Conservation (phyloP, 2,329 filamentous ascomycete genomes). For the Colletotrichum limetticola region DNA sequence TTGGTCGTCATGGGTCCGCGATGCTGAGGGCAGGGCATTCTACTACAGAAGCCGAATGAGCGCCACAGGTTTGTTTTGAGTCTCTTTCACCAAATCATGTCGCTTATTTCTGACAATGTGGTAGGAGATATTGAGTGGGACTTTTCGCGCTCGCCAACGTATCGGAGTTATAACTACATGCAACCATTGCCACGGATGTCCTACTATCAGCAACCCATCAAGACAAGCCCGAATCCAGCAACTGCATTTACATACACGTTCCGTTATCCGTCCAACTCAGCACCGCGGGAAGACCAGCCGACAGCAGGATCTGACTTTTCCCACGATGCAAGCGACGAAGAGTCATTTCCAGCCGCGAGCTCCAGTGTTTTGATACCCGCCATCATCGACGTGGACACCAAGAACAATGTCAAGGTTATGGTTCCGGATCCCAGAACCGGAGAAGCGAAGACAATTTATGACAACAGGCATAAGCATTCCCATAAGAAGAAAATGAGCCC, state of each 20-base stretch:
- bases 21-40: background rate
- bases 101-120: background rate
- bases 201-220: background rate
- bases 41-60: slow-evolving; percentile 18
- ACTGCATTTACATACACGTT: background rate
- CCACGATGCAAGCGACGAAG: background rate
- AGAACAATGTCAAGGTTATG: slow-evolving; percentile 18
- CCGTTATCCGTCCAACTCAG: background rate
- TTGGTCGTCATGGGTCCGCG: slow-evolving; percentile 16
- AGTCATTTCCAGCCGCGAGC: background rate
- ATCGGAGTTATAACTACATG: background rate
- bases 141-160: background rate
- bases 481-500: background rate
- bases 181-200: background rate
- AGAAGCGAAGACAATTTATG: background rate
- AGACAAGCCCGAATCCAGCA: background rate
- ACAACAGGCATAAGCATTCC: background rate
- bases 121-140: slow-evolving; percentile 5
- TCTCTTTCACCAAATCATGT: fast-evolving
- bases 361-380: slow-evolving; percentile 6
- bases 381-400: slow-evolving; percentile 23
- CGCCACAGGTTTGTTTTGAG: background rate
- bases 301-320: background rate
- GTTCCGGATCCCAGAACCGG: slow-evolving; percentile 5
- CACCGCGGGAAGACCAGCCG: background rate